These are phyloP conservation scores for Parachaetomium inaequale DNA, from an alignment of 495 filamentous ascomycete genomes.

Conservation along the genomic window DNA sequence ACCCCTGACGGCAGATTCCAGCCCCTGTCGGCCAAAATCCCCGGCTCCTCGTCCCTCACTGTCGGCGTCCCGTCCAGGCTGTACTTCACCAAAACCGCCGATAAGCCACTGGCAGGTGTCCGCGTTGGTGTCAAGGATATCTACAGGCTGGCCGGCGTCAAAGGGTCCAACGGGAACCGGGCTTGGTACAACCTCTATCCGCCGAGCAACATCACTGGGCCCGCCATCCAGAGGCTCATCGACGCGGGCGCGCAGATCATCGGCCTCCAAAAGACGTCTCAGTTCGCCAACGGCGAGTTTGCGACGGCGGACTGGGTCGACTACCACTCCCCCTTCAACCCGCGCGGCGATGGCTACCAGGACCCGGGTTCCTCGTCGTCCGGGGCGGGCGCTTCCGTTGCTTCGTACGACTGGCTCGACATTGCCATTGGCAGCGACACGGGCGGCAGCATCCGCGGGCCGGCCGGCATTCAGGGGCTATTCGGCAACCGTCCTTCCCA, in stretches of 20 bases:
- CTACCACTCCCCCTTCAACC: slow-evolving; percentile 53
- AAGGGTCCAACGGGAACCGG: slow-evolving; percentile 52
- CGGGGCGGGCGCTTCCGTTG: slow-evolving; percentile 47
- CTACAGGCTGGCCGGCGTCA: slow-evolving; percentile 53
- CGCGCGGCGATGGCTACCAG: slow-evolving; percentile 56
- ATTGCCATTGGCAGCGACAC: slow-evolving; percentile 47
- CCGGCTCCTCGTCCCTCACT: slow-evolving; percentile 26
- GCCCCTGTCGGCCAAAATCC: slow-evolving; percentile 36
- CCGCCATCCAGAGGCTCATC: slow-evolving; percentile 53
- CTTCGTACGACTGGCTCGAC: slow-evolving; percentile 56
- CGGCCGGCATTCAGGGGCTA: slow-evolving; percentile 34
- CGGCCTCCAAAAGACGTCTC: slow-evolving; percentile 56
- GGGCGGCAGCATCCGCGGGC: slow-evolving; percentile 40
- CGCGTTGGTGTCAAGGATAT: slow-evolving; percentile 62
- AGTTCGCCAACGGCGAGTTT: slow-evolving; percentile 58
- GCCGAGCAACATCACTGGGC: slow-evolving; percentile 42
- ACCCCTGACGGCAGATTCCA: slow-evolving; percentile 39
- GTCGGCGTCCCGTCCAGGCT: slow-evolving; percentile 52
- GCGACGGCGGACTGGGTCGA: slow-evolving; percentile 54
- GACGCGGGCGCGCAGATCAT: slow-evolving; percentile 58
- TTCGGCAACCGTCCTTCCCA: slow-evolving; percentile 40
- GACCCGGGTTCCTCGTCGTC: slow-evolving; percentile 45
- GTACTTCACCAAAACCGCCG: slow-evolving; percentile 44
- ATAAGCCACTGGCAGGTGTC: slow-evolving; percentile 47
- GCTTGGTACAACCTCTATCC: slow-evolving; percentile 55